Evolutionary conservation across 805 yeast species (phyloP).

Genomic region (Wilhelminamyces savonicus): DNA sequence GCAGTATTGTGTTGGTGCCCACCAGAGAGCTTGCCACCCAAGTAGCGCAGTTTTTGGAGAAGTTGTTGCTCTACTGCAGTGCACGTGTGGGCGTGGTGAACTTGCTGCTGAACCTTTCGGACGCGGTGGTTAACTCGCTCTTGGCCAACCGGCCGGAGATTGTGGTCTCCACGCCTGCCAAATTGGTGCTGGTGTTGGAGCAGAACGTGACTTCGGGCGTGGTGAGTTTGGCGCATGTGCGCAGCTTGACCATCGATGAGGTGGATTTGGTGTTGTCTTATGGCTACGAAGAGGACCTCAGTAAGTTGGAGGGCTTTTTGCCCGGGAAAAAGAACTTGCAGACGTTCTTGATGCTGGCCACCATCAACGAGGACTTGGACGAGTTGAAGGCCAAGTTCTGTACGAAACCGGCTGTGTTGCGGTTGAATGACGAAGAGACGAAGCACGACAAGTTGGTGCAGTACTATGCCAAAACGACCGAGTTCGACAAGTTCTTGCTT

Average conservation of each 20-base stretch:
- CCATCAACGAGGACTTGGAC: constrained; percentile 71
- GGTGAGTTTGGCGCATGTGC: constrained; percentile 50
- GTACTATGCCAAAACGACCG: constrained; percentile 79
- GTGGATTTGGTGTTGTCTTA: constrained; percentile 86
- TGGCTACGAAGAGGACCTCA: constrained; percentile 85
- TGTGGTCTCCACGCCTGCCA: constrained; percentile 81
- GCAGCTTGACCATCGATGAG: constrained; percentile 84
- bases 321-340: constrained; percentile 76
- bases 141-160: constrained; percentile 74
- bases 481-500: constrained; percentile 85
- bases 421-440: constrained; percentile 65
- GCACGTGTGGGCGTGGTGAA: constrained; percentile 60
- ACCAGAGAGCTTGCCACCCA: constrained; percentile 89
- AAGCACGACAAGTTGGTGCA: constrained; percentile 60
- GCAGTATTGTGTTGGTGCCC: constrained; percentile 79
- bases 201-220: constrained; percentile 19
- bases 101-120: constrained; percentile 59
- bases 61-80: constrained; percentile 66
- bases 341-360: constrained; percentile 94
- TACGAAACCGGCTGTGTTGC: constrained; percentile 74
- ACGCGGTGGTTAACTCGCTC: constrained; percentile 63
- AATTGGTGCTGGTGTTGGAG: constrained; percentile 52
- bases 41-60: constrained; percentile 64
- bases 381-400: constrained; percentile 73
- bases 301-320: constrained; percentile 53